Conservation (phyloP, 225 moss, liverwort and hornwort genomes). For the Pseudisothecium myosuroides region DNA sequence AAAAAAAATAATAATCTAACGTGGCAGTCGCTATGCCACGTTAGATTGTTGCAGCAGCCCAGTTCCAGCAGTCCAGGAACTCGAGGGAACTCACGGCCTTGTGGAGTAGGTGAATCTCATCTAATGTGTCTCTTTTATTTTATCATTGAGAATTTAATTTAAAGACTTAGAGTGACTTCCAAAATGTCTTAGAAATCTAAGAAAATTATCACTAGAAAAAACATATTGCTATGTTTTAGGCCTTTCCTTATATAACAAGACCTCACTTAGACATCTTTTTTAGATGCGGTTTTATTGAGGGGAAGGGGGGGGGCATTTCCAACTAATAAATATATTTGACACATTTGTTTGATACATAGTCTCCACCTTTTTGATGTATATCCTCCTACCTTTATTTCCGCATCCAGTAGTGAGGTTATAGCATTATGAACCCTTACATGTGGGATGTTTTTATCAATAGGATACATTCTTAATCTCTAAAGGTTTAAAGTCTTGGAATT, state of each 20-base stretch:
- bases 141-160: not conserved
- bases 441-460: not conserved
- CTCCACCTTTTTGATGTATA: accelerated
- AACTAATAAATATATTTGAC: not conserved
- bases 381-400: not conserved
- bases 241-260: not conserved
- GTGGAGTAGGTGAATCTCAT: no score
- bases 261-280: no score
- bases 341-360: not conserved
- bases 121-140: not conserved
- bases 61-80: no score
- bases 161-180: no score
- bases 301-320: accelerated
- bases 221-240: not conserved
- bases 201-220: not conserved
- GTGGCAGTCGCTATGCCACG: no score
- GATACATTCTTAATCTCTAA: accelerated
- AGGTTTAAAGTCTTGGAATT: not conserved
- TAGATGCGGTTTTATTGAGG: no score
- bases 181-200: not conserved
- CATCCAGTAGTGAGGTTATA: accelerated
- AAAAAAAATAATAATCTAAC: no score
- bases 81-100: no score
- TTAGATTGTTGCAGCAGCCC: no score
- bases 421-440: not conserved